Base-by-base conservation (phyloP, 176 grass and related monocot genomes). In the Oropetium thomaeum region DNA sequence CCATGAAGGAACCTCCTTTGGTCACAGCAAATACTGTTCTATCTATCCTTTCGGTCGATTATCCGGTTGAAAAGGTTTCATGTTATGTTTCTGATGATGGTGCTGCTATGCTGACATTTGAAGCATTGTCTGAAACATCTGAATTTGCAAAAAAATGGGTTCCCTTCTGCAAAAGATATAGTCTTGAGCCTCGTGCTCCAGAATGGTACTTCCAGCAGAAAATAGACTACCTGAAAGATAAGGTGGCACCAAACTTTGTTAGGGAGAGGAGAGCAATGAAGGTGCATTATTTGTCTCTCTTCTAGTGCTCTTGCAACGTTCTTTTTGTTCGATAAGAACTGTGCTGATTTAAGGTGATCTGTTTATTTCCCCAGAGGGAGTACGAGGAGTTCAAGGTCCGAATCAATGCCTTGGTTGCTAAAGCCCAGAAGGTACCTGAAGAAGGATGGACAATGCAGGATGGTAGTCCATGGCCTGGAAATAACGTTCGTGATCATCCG, bases 91-190 rank as follows among this genome's bases (percentile, higher is more conserved):
- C 93, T 89, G 93, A 97, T 80, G 90, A 97, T 85, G 94, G 90
- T 83, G 94, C 88, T 71, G 94, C 90, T 35, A 93, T 97, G 94
- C 83, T 97, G 35, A 97, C 90, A 82, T 93, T 91, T 61, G 94
- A 97, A 76, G 94, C 86, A 64, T 47, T 97, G 67, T 97, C 88
- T 22, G 94, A 91, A 74, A 97, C 94, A 70, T 97, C 90, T 51
- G 94, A 97, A 86, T 97, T 97, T 85, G 90, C 94, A 82, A 93
- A 97, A 81, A 97, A 97, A 69, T 93, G 94, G 94, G 90, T 93
- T 4, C 94, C 94, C 30, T 97, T 93, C 74, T 89, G 83, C 42
- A 97, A 97, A 70, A 91, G 84, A 70, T 97, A 87, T 62, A 84
- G 66, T 71, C 55, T 97, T 7, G 88, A 97, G 53, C 90, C 94